Evolutionary conservation across 495 filamentous ascomycete genomes (phyloP).

Genomic region (Polyplosphaeria fusca): DNA sequence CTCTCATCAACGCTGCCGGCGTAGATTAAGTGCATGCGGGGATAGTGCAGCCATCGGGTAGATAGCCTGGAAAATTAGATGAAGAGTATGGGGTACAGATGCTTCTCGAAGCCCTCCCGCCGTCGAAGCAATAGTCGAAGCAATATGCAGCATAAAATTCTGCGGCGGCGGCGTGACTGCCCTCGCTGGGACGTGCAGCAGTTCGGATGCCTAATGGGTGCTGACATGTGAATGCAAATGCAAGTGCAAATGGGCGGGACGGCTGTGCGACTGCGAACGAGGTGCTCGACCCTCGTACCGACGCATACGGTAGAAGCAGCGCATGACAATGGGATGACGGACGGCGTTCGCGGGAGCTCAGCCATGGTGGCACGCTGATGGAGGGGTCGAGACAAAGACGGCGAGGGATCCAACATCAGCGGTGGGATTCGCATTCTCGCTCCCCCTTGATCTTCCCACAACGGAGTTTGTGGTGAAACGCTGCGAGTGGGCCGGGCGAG

Average conservation of each 20-base stretch:
- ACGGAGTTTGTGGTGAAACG: constrained; percentile 16
- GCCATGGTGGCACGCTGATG: not conserved
- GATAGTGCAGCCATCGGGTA: constrained; percentile 1
- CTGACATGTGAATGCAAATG: too few species aligned
- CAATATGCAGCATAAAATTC: not conserved
- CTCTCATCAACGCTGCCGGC: constrained; percentile 9
- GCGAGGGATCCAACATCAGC: not conserved
- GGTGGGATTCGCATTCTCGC: too few species aligned
- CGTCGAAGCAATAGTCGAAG: not conserved
- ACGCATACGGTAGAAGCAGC: too few species aligned
- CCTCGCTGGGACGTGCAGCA: not conserved
- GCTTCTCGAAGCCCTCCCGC: constrained; percentile 24
- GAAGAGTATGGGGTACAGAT: constrained; percentile 30
- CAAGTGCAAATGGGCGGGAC: too few species aligned
- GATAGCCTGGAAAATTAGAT: constrained; percentile 22
- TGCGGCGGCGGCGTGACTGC: constrained; percentile 4
- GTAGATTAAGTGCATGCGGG: constrained; percentile 24
- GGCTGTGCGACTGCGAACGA: too few species aligned
- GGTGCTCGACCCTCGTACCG: too few species aligned
- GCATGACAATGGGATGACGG: too few species aligned
- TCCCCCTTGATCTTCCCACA: not conserved
- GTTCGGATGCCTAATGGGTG: constrained; percentile 6
- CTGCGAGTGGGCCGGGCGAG: not conserved
- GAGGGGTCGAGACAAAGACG: constrained; percentile 5
- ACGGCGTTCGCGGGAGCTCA: too few species aligned